phyloP scores from a whole-genome alignment of 257 asterid species.

The Galeopsis tetrahit region DNA sequence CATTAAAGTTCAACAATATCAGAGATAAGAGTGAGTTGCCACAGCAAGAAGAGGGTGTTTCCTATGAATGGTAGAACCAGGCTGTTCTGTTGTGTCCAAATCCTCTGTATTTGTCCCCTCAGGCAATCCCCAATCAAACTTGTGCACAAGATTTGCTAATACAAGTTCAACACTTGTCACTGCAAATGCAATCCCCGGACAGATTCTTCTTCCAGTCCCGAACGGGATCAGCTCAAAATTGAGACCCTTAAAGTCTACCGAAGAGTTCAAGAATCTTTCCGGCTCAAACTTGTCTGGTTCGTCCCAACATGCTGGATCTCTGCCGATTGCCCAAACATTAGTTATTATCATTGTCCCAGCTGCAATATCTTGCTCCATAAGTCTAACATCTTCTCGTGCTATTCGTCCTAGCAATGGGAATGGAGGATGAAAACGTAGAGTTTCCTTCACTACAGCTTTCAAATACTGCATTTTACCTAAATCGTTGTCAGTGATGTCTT shows the following conservation, averaged over 20 bases:
- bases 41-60: slow-evolving; percentile 38
- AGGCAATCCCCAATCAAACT: slow-evolving; percentile 44
- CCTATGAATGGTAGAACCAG: slow-evolving; percentile 29
- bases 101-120: slow-evolving; percentile 28
- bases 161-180: slow-evolving; percentile 18
- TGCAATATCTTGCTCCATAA: slow-evolving; percentile 48
- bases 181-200: slow-evolving; percentile 41
- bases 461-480: slow-evolving; percentile 51
- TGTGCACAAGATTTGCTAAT: slow-evolving; percentile 38
- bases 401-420: slow-evolving; percentile 41
- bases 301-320: slow-evolving; percentile 45
- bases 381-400: slow-evolving; percentile 30
- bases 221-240: slow-evolving; percentile 40
- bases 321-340: slow-evolving; percentile 50
- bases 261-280: slow-evolving; percentile 36
- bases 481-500: slow-evolving; percentile 41
- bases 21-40: neutral
- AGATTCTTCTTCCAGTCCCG: slow-evolving; percentile 44
- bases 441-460: slow-evolving; percentile 54
- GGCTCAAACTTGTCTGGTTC: slow-evolving; percentile 41
- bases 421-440: slow-evolving; percentile 49
- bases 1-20: neutral
- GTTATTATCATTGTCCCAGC: slow-evolving; percentile 41
- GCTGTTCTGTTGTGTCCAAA: slow-evolving; percentile 41
- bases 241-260: slow-evolving; percentile 33